Conservation (phyloP, 441 rosid species). For the Adansonia grandidieri region DNA sequence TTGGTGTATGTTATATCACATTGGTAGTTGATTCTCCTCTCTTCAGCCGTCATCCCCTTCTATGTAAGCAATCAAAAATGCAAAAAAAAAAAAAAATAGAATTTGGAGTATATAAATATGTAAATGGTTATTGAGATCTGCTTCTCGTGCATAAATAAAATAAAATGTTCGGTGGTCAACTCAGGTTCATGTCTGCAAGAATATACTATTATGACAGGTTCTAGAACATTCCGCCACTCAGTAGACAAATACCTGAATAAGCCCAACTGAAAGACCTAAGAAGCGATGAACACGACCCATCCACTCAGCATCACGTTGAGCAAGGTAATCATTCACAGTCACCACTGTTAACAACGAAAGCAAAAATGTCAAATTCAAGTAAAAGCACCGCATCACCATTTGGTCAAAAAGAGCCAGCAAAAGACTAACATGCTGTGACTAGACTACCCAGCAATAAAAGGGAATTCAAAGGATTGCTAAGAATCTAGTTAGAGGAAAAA, state of each 20-base stretch:
- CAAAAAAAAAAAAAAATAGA: not conserved
- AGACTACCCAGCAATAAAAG: not conserved
- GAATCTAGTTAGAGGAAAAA: slow-evolving; percentile 21
- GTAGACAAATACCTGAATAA: slow-evolving; percentile 68
- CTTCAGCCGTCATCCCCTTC: slow-evolving; percentile 84
- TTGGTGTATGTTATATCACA: slow-evolving; percentile 96
- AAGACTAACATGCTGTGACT: not conserved
- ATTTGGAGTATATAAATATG: slow-evolving; percentile 8
- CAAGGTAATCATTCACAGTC: slow-evolving; percentile 94
- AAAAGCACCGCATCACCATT: not conserved
- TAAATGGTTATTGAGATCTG: not conserved
- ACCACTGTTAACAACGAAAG: slow-evolving; percentile 66
- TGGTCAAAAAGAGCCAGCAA: not conserved
- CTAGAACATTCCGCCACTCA: slow-evolving; percentile 11
- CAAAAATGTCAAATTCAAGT: slow-evolving; percentile 20
- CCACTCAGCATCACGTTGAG: slow-evolving; percentile 99
- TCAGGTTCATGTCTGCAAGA: slow-evolving; percentile 2
- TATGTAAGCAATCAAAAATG: slow-evolving; percentile 38
- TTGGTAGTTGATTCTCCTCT: slow-evolving; percentile 78
- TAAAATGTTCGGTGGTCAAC: slow-evolving; percentile 2
- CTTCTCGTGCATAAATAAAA: slow-evolving; percentile 19
- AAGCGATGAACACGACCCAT: slow-evolving; percentile 97
- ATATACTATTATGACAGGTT: not conserved
- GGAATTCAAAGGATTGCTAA: slow-evolving; percentile 9
- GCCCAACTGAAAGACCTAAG: slow-evolving; percentile 96